phyloP scores from a whole-genome alignment of 768 basidiomycete species.

The Xerocomellus chrysenteron region DNA sequence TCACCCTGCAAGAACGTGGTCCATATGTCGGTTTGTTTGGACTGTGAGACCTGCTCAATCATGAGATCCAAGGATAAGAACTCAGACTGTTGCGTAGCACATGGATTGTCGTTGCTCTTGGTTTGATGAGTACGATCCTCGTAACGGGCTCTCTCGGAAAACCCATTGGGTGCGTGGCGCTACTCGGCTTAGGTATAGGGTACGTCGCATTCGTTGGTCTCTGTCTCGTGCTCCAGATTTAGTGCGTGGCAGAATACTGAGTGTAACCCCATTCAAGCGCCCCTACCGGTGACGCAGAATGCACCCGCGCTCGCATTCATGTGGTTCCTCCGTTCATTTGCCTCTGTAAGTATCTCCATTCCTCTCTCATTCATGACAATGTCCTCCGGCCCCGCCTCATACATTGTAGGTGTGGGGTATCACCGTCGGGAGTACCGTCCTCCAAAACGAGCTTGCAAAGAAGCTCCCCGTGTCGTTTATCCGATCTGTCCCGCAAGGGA shows the following conservation, averaged over 20 bases:
- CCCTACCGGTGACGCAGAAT: neutral
- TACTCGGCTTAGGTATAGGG: neutral
- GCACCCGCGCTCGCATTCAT: neutral
- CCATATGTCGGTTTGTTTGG: constrained; percentile 36
- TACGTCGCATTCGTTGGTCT: neutral
- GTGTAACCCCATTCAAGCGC: constrained; percentile 26
- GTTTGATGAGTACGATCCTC: constrained; percentile 32
- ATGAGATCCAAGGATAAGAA: no score
- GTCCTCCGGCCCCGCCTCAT: no score
- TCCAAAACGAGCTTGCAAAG: constrained; percentile 46
- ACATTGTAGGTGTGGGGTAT: constrained; percentile 46
- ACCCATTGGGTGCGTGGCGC: constrained; percentile 14
- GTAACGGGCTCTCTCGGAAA: constrained; percentile 23
- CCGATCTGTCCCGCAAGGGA: constrained; percentile 35
- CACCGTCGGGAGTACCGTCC: constrained; percentile 44
- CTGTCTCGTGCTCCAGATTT: neutral
- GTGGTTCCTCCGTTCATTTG: neutral
- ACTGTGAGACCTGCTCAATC: constrained; percentile 20
- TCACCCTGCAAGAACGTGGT: no score
- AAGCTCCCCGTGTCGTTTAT: constrained; percentile 41
- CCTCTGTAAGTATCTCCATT: neutral
- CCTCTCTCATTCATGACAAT: no score
- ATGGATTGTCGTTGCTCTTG: constrained; percentile 37
- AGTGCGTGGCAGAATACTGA: neutral
- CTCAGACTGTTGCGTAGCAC: no score